Percentiles rank a stretch among this genome's conserved stretches.
These are phyloP conservation scores for Agrocybe praecox DNA, from an alignment of 768 basidiomycete species.

Conservation along the genomic window DNA sequence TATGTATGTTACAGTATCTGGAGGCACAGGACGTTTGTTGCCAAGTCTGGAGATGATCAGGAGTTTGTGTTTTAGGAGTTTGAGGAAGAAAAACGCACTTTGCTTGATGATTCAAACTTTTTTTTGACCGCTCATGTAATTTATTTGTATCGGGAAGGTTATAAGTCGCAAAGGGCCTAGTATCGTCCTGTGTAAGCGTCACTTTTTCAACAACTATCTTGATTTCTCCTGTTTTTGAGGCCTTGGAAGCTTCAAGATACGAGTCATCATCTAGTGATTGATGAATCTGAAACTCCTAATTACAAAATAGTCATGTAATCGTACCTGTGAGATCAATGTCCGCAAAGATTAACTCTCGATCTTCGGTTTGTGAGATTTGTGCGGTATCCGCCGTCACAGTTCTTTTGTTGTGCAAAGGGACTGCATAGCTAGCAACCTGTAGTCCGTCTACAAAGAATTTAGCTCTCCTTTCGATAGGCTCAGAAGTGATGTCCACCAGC, in stretches of 20 bases:
- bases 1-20: neutral
- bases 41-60: neutral
- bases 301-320: neutral
- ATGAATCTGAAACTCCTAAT: neutral
- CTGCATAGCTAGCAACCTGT: neutral
- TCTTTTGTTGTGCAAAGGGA: neutral
- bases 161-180: neutral
- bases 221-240: constrained; percentile 3
- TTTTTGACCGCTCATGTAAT: constrained; percentile 3
- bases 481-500: neutral
- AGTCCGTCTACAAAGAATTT: neutral
- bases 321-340: neutral
- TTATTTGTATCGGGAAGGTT: neutral
- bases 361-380: neutral
- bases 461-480: neutral
- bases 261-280: neutral
- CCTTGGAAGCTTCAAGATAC: neutral
- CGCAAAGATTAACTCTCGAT: neutral
- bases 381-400: neutral
- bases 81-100: neutral
- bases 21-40: neutral
- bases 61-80: neutral
- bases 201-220: neutral
- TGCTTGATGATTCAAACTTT: constrained; percentile 2
- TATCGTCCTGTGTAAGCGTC: neutral